These are phyloP conservation scores for Calonectria multiphialidica DNA, from an alignment of 2,329 filamentous ascomycete species.

Conservation along the genomic window DNA sequence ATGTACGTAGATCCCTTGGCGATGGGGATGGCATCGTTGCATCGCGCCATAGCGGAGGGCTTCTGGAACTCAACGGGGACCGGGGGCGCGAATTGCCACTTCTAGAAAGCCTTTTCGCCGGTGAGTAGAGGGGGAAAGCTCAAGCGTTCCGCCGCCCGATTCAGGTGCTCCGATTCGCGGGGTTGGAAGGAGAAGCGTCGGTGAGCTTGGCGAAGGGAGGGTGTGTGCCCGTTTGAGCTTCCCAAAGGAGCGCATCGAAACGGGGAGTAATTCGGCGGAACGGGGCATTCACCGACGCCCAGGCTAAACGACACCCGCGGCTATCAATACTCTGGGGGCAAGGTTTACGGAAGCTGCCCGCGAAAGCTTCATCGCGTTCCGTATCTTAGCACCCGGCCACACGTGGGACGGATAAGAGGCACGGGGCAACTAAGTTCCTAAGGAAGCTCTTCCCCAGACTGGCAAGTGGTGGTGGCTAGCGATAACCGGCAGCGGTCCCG, in stretches of 20 bases:
- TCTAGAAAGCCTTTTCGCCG: neutral
- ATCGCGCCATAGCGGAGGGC: neutral
- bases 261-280: neutral
- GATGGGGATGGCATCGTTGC: neutral
- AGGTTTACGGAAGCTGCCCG: slow-evolving; percentile 17
- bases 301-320: slow-evolving; percentile 12
- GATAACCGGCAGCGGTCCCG: neutral
- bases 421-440: neutral
- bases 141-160: neutral
- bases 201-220: neutral
- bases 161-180: slow-evolving; percentile 4
- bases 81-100: neutral
- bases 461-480: slow-evolving; percentile 1
- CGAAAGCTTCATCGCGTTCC: neutral
- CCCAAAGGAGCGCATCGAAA: neutral
- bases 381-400: neutral
- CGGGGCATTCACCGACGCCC: slow-evolving; percentile 3
- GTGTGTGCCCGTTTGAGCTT: neutral
- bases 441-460: slow-evolving; percentile 14
- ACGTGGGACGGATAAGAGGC: slow-evolving; percentile 7
- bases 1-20: neutral
- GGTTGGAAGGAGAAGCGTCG: neutral
- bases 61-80: neutral
- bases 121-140: neutral
- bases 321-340: slow-evolving; percentile 2